These are phyloP conservation scores for Porogramme epimiltina DNA, from an alignment of 1,284 basidiomycete genomes.

Conservation along the genomic window DNA sequence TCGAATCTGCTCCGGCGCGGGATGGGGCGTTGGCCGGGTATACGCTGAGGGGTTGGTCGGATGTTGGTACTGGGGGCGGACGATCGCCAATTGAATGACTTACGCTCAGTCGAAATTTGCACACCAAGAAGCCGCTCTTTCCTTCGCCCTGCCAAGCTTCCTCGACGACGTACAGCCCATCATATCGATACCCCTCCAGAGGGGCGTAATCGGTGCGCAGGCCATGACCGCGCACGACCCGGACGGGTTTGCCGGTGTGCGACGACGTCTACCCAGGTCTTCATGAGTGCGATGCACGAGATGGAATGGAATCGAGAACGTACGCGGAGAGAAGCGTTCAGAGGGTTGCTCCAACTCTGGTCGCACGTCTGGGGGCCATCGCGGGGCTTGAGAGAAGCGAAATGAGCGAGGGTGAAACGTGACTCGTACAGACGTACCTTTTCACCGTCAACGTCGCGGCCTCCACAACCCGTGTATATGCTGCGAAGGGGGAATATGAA, in stretches of 20 bases:
- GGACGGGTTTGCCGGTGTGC: slow-evolving; percentile 37
- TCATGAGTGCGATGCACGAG: neutral
- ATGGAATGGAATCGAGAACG: slow-evolving; percentile 1
- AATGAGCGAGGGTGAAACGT: too few relatives aligned
- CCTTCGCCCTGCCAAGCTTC: slow-evolving; percentile 19
- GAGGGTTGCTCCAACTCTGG: slow-evolving; percentile 35
- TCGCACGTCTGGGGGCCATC: slow-evolving; percentile 33
- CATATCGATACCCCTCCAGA: slow-evolving; percentile 43
- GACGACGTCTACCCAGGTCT: slow-evolving; percentile 28
- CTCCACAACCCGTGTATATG: slow-evolving; percentile 41
- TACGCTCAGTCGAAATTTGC: slow-evolving; percentile 21
- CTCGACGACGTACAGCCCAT: slow-evolving; percentile 46
- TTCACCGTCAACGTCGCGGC: slow-evolving; percentile 17
- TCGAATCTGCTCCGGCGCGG: slow-evolving; percentile 7
- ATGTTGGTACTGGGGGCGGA: neutral
- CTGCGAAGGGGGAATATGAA: slow-evolving; percentile 24
- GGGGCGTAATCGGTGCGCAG: slow-evolving; percentile 34
- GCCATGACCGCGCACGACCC: slow-evolving; percentile 41
- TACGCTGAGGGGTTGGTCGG: slow-evolving; percentile 7
- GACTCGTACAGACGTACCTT: too few relatives aligned
- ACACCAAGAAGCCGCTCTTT: slow-evolving; percentile 22
- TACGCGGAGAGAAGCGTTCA: slow-evolving; percentile 37
- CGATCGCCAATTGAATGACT: neutral
- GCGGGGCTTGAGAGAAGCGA: slow-evolving; percentile 11
- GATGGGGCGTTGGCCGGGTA: slow-evolving; percentile 20